Evolutionary conservation across 2,329 filamentous ascomycete species (phyloP).

Genomic region (Ceratocystis cacaofunesta): DNA sequence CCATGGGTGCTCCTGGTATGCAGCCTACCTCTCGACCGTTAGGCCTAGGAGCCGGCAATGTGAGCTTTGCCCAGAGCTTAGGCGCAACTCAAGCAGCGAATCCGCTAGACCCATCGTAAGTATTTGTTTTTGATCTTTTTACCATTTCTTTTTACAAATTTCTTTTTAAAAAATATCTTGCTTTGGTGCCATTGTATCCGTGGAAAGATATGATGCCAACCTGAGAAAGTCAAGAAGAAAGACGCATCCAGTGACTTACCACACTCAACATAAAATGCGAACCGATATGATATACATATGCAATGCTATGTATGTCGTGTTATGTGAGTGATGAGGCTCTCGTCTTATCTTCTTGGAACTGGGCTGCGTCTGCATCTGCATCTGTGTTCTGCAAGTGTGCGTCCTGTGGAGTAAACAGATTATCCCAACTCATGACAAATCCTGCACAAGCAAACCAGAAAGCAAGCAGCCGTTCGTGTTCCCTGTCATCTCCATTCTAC

Average conservation of each 20-base stretch:
- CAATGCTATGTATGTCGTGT: no score
- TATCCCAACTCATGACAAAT: not conserved
- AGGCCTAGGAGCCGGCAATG: conserved; percentile 35
- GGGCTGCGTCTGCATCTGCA: not conserved
- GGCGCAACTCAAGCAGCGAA: conserved; percentile 47
- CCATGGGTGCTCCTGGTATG: conserved; percentile 42
- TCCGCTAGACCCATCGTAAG: conserved; percentile 50
- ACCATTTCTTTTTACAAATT: no score
- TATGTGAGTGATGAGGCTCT: no score
- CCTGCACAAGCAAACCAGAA: not conserved
- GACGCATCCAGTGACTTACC: no score
- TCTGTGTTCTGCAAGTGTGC: not conserved
- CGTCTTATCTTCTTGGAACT: no score
- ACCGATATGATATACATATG: no score
- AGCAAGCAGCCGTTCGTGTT: not conserved
- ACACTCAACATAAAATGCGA: no score
- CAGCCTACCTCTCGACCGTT: conserved; percentile 37
- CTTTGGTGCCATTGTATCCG: no score
- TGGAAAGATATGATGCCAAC: no score
- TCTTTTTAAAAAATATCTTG: no score
- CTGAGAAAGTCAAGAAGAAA: no score
- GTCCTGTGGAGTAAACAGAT: not conserved
- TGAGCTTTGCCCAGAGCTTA: conserved; percentile 53
- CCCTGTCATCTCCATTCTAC: not conserved
- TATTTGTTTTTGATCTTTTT: not conserved